A percentile compares a stretch with the other conserved stretches of the same genome.
Conservation (phyloP, 306 rosid genomes). For the Cicer chorassanicum region DNA sequence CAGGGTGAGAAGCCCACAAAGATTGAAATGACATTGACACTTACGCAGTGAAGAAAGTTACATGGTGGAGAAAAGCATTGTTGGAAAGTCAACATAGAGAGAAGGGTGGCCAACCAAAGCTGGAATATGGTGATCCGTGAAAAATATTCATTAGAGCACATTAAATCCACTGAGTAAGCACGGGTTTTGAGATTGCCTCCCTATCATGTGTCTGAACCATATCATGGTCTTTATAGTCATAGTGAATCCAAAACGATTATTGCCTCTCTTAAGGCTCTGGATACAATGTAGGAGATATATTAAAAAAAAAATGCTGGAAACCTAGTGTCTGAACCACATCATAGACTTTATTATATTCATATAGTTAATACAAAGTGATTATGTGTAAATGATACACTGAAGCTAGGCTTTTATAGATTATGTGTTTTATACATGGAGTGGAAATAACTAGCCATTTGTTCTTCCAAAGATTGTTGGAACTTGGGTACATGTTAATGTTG, state of each 20-base stretch:
- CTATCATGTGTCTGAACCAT: not conserved
- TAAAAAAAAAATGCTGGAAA: not conserved
- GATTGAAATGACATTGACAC: too few relatives aligned
- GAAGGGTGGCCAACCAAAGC: too few relatives aligned
- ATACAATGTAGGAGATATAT: too few relatives aligned
- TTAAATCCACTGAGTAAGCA: too few relatives aligned
- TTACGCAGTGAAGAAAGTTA: too few relatives aligned
- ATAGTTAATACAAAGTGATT: conserved; percentile 5
- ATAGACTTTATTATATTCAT: not conserved
- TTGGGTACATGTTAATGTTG: conserved; percentile 39
- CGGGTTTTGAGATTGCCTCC: not conserved
- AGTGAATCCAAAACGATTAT: not conserved
- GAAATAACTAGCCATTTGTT: conserved; percentile 29
- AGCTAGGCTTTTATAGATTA: conserved; percentile 8
- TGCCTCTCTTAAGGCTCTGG: not conserved
- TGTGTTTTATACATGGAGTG: conserved; percentile 5
- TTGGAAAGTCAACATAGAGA: too few relatives aligned
- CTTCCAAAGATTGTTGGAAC: conserved; percentile 31
- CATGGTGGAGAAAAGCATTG: too few relatives aligned
- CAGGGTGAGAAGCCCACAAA: too few relatives aligned
- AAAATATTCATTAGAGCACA: too few relatives aligned
- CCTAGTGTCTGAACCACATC: conserved; percentile 2
- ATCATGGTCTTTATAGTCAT: not conserved
- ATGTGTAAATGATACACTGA: not conserved
- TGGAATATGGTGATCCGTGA: too few relatives aligned